Conservation (phyloP, 208 protist species). For the Leishmania lainsoni region DNA sequence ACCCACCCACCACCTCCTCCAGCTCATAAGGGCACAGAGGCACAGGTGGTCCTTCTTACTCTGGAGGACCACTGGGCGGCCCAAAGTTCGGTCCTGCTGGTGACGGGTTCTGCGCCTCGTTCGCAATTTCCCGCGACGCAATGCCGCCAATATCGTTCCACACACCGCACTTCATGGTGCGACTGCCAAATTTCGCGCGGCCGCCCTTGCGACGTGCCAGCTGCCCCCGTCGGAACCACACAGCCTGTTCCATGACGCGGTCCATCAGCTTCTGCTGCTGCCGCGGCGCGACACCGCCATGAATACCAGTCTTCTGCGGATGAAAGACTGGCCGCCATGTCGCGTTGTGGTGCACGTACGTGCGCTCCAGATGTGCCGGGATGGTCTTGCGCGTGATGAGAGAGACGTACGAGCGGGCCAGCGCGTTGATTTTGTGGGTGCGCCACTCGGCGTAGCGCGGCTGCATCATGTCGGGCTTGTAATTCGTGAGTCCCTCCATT, state of each 20-base stretch:
- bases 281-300: conserved; percentile 66
- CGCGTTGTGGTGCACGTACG: conserved; percentile 83
- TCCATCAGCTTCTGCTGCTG: conserved; percentile 85
- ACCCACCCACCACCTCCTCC: no score
- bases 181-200: conserved; percentile 73
- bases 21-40: neutral
- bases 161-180: conserved; percentile 49
- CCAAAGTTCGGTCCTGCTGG: conserved; percentile 53
- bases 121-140: conserved; percentile 42
- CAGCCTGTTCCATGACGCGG: conserved; percentile 58
- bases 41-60: conserved; percentile 20
- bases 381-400: conserved; percentile 85
- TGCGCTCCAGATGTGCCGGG: conserved; percentile 76
- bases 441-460: conserved; percentile 85
- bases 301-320: conserved; percentile 54
- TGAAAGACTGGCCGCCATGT: conserved; percentile 82
- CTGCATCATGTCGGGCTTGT: conserved; percentile 59
- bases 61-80: conserved; percentile 56
- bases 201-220: conserved; percentile 79
- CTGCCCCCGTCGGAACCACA: conserved; percentile 64
- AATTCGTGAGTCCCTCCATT: conserved; percentile 72
- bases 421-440: conserved; percentile 76
- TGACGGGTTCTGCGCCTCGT: conserved; percentile 40
- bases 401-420: conserved; percentile 77
- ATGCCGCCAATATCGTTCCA: conserved; percentile 84